Evolutionary conservation across 768 basidiomycete species (phyloP), one percentile per base, ranked within the genome.

Genomic region (Crassisporium funariophilum): DNA sequence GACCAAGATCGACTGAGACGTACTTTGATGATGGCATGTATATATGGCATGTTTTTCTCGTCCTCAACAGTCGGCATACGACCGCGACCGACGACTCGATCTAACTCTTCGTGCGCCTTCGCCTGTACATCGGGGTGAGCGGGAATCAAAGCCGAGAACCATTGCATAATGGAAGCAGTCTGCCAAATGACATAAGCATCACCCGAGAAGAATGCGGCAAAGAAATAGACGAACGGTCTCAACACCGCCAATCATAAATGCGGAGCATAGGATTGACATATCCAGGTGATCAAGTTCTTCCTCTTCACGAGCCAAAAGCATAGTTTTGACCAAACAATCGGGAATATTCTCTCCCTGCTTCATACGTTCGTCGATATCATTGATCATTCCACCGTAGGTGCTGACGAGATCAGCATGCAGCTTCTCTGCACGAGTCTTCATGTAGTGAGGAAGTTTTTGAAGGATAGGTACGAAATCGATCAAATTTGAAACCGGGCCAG

Each of bases 171-270:
- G 5, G 62, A 63, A 19, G 70, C 59, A 2, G 68, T 69, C 69
- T 71, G 22, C 4, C 7, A 38, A 12, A n/a, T 23, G 4, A 35
- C 25, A n/a, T 7, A 41, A 34, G 29, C 19, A 19, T 25, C 31
- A 31, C n/a, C n/a, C 16, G 3, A 6, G 35, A 21, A 2, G 15
- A 27, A 36, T 6, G 23, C 33, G 22, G 23, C 5, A 4, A 15
- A 31, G 38, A 53, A 11, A 33, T 17, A 12, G 4, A 54, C 63
- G 15, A 17, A 73, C 74, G 22, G 75, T 68, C 46, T 76, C 67
- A n/a, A 76, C 69, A 10, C 75, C 75, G 4, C 70, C 75, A 9
- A 75, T 69, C 63, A 71, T 74, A 50, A 76, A 75, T 3, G 66
- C 72, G 3, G 70, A 58, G 15, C 68, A 65, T 12, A 77, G 57